A percentile compares a stretch with the other conserved stretches of the same genome.
phyloP scores from a whole-genome alignment of 202 grass and related monocot genomes.

The Carex sylvatica region DNA sequence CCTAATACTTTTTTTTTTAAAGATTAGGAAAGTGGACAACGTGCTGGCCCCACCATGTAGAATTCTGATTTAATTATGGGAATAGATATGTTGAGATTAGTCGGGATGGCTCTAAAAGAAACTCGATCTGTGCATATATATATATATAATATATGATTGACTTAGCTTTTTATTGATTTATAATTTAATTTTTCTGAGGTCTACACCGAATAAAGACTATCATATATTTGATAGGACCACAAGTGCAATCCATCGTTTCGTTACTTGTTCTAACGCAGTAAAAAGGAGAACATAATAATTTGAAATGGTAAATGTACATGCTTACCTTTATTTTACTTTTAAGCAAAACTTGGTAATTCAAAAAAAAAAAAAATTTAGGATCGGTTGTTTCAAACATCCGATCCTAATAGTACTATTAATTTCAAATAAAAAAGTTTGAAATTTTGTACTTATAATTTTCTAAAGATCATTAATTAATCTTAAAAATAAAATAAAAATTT shows the following conservation, averaged over 20 bases:
- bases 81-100: background rate
- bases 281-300: background rate
- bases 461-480: no score
- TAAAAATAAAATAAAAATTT: no score
- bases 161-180: background rate
- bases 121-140: background rate
- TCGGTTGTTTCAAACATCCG: no score
- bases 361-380: no score
- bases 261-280: background rate
- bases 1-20: no score
- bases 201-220: background rate
- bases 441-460: no score
- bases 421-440: no score
- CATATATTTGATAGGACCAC: background rate
- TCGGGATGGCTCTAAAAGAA: background rate
- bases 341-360: background rate
- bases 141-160: background rate
- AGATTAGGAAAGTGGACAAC: constrained; percentile 5
- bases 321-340: background rate
- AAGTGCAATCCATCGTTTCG: background rate
- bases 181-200: background rate
- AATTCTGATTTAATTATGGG: background rate
- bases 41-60: constrained; percentile 6
- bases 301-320: background rate
- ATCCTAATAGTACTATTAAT: no score